Evolutionary conservation across 1,139 yeast species (phyloP), one percentile per base, ranked within the genome.

Genomic region (Barnettozyma hawaiiensis): DNA sequence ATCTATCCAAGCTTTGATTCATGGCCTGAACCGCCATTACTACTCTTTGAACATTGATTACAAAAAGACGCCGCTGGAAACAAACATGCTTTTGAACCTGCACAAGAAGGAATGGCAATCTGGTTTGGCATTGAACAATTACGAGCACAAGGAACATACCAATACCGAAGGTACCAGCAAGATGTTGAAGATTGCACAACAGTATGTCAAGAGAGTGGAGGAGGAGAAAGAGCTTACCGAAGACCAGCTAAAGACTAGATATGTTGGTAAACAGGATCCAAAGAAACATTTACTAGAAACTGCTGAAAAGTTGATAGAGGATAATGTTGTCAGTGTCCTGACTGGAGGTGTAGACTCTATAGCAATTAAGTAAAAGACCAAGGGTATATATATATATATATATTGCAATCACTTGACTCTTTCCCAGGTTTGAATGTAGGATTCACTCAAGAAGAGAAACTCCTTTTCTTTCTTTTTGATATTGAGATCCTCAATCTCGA

Each of bases 191-290:
- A 83, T 92, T 50, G 97, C 98, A 12, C 84, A 84, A 56, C 85
- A 81, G 57, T 94, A 94, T 63, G 89, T 92, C 39, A 83, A 82
- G 60, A 76, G 97, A 61, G 94, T 94, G 39, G 84, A 82, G 56
- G 98, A 94, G 65, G 98, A 94, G 62, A 83, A 84, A 60, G 96
- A 87, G 54, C 71, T 92, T 54, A 70, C 81, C 44, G 95, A 86
- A 57, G 97, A 87, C 34, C 95, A 86, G 62, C 76, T 90, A 57
- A 87, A 87, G 65, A 92, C 97, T 9, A 79, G 98, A 62, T 94
- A 90, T 59, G 97, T 94, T 26, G 99, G 99, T 55, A 90, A 89
- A 62, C 97, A 92, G 65, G 98, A 94, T 64, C 99, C 98, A 39
- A 94, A 94, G 78, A 92, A 92, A 69, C 99, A 94, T 69, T 73